Evolutionary conservation across 2,329 filamentous ascomycete species (phyloP).

Genomic region (Penicillium sp.): DNA sequence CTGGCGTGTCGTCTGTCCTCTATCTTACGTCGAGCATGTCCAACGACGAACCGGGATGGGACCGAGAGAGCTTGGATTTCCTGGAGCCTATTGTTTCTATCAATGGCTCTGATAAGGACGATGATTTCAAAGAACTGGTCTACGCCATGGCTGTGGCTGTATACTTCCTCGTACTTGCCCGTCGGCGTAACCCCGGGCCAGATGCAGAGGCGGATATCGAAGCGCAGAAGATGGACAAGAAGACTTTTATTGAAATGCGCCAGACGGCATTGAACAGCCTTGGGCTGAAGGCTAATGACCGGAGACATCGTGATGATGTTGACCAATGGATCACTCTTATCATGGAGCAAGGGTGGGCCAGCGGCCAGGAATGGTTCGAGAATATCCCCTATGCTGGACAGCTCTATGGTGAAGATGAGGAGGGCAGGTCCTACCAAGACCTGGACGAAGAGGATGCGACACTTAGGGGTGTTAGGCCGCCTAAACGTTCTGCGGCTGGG

Average conservation of each 20-base stretch:
- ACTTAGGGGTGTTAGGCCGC: conserved; percentile 21
- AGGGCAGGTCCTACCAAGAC: conserved; percentile 36
- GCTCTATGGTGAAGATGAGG: conserved; percentile 36
- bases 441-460: conserved; percentile 33
- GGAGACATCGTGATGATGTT: conserved; percentile 52
- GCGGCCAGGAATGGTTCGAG: conserved; percentile 67
- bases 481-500: conserved; percentile 28
- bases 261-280: conserved; percentile 40
- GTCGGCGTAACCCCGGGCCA: conserved; percentile 48
- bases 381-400: conserved; percentile 50
- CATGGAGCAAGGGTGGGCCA: conserved; percentile 49
- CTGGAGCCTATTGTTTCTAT: conserved; percentile 40
- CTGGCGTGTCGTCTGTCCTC: conserved; percentile 64
- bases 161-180: conserved; percentile 47
- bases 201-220: conserved; percentile 16
- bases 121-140: conserved; percentile 43
- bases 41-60: conserved; percentile 51
- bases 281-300: conserved; percentile 41
- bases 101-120: conserved; percentile 50
- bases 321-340: conserved; percentile 62
- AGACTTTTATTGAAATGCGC: conserved; percentile 44
- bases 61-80: conserved; percentile 36
- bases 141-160: conserved; percentile 44
- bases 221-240: conserved; percentile 40
- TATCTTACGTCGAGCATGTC: conserved; percentile 46